Evolutionary conservation across 768 basidiomycete species (phyloP).

Genomic region (Crucibulum laeve): DNA sequence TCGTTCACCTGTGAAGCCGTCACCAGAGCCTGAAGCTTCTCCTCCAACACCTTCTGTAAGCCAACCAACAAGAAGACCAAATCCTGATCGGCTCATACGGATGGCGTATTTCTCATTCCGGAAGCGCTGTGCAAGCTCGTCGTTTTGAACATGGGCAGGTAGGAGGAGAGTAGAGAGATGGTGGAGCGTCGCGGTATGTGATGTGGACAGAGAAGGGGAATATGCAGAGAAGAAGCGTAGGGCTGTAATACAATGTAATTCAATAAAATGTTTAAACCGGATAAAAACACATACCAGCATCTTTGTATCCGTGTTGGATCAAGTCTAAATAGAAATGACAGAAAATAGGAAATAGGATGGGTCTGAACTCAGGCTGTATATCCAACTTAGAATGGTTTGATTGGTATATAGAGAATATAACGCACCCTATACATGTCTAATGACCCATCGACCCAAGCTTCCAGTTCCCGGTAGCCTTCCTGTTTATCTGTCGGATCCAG

Average conservation of each 20-base stretch:
- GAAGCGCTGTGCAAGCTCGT: conserved; percentile 80
- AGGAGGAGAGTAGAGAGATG: conserved; percentile 78
- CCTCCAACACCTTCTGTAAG: conserved; percentile 89
- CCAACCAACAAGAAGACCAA: conserved; percentile 92
- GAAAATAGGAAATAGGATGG: conserved; percentile 93
- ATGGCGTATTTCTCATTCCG: conserved; percentile 88
- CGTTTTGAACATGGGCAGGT: conserved; percentile 79
- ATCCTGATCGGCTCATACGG: conserved; percentile 87
- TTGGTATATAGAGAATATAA: conserved; percentile 6
- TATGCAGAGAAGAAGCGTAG: conserved; percentile 71
- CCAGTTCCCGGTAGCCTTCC: conserved; percentile 81
- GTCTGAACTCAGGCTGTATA: conserved; percentile 84
- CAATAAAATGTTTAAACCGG: conserved; percentile 5
- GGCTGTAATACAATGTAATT: conserved; percentile 41
- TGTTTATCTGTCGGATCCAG: conserved; percentile 83
- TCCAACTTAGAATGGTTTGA: conserved; percentile 4
- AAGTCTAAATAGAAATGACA: conserved; percentile 97
- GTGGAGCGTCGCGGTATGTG: conserved; percentile 67
- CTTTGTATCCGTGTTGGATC: conserved; percentile 84
- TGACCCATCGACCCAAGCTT: conserved; percentile 87
- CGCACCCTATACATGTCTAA: conserved; percentile 86
- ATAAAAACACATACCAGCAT: conserved; percentile 61
- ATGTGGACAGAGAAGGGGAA: conserved; percentile 58
- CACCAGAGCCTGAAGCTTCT: conserved; percentile 75
- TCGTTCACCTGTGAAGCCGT: conserved; percentile 75